Evolutionary conservation across 306 rosid genomes (phyloP), one percentile per base, ranked within the genome.

Genomic region (Abrus pulchellus): DNA sequence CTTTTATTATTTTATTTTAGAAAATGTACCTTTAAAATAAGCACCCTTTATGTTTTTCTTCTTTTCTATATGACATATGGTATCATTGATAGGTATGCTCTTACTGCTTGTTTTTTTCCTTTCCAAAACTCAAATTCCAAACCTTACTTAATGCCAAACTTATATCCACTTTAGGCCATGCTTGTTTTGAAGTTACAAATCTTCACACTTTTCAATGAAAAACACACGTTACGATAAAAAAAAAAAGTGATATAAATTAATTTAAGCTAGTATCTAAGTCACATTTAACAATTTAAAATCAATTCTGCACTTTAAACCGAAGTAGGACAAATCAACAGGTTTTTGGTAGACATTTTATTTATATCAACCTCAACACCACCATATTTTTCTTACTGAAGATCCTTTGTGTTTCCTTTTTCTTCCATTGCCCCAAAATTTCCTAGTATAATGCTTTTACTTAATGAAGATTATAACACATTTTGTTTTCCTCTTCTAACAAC

Each of bases 401-500:
- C 36, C 20, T 50, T 30, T 64, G 13, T 29, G 10, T 43, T 55
- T 4, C 3, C 59, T 68, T 78, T 41, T 13, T 28, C 38, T 53
- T 65, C 28, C 44, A 10, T 12, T 14, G 5, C 64, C 6, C 50
- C 9, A 12, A 4, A 79, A 45, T 56, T 34, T 27, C 9, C 7
- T 2, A 10, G 0, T 55, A 44, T 54, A 54, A 7, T 73, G 8
- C 32, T 48, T 61, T 20, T 66, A 59, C 33, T 29, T 28, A 29
- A 28, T 68, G 57, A 68, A 60, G 79, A 64, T 65, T 72, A 49
- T 73, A 73, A 78, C 60, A 72, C 30, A 14, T 50, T 65, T 65
- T 50, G 53, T 55, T 55, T 73, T 41, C 7, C 27, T 50, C 11
- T 55, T 20, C 27, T 20, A 20, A 20, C 13, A 63, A 83, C 89